Conservation (phyloP, 352 stramenopile genomes). For the Blastocystis sp. region DNA sequence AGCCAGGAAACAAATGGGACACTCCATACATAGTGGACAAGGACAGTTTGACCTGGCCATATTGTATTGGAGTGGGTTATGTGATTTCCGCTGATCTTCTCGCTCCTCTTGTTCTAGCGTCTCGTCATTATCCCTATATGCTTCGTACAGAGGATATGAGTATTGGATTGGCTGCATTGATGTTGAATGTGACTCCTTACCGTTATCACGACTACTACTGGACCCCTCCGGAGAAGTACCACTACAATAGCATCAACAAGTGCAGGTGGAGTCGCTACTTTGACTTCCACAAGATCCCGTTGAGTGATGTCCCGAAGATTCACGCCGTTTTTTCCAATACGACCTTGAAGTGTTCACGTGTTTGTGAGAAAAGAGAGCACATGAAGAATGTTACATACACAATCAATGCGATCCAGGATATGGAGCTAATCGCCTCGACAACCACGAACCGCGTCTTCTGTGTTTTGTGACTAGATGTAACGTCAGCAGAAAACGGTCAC, state of each 20-base stretch:
- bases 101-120: constrained; percentile 40
- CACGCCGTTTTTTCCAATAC: constrained; percentile 1
- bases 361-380: background rate
- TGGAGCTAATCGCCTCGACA: background rate
- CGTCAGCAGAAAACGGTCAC: background rate
- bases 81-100: constrained; percentile 56
- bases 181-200: constrained; percentile 51
- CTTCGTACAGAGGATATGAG: constrained; percentile 62
- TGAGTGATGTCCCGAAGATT: constrained; percentile 32
- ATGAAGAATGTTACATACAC: background rate
- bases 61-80: constrained; percentile 50
- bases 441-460: background rate
- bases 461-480: constrained; percentile 26
- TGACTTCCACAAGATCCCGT: constrained; percentile 45
- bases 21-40: constrained; percentile 32
- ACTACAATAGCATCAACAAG: constrained; percentile 17
- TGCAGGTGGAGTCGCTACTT: constrained; percentile 43
- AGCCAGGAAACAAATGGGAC: constrained; percentile 48
- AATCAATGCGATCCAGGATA: background rate
- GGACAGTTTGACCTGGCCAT: constrained; percentile 20
- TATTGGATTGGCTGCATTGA: constrained; percentile 44
- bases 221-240: constrained; percentile 24
- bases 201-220: constrained; percentile 64
- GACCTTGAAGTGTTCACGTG: background rate
- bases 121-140: constrained; percentile 57